Conservation (phyloP, 805 yeast genomes). For the Komagataella pseudopastoris region DNA sequence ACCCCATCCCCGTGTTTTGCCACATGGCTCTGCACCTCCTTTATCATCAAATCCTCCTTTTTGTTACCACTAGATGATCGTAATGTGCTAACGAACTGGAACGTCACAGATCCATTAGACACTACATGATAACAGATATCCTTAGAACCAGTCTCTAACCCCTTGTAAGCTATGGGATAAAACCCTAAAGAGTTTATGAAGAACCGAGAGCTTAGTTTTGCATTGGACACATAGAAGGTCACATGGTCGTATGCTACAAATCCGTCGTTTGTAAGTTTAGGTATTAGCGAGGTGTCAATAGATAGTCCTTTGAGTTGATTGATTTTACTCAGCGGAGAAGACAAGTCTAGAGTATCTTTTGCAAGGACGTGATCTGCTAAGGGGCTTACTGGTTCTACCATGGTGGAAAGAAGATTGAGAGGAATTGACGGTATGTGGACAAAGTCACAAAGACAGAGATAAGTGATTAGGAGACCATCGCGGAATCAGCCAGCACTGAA, state of each 20-base stretch:
- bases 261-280: not conserved
- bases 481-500: not conserved
- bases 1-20: conserved; percentile 65
- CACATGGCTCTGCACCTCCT: conserved; percentile 31
- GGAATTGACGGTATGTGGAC: not conserved
- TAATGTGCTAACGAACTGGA: conserved; percentile 33
- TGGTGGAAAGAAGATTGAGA: not conserved
- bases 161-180: conserved; percentile 42
- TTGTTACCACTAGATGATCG: not conserved
- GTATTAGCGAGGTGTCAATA: not conserved
- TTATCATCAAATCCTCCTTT: conserved; percentile 3
- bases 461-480: not conserved
- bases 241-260: conserved; percentile 44
- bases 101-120: conserved; percentile 34
- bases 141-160: conserved; percentile 56
- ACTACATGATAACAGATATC: conserved; percentile 47
- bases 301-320: not conserved
- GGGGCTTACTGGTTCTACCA: not conserved
- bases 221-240: conserved; percentile 63
- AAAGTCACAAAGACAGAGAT: not conserved
- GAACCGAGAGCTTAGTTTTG: conserved; percentile 45
- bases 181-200: conserved; percentile 52
- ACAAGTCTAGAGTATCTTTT: not conserved
- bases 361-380: not conserved
- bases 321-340: not conserved